Evolutionary conservation across 495 filamentous ascomycete genomes (phyloP), one percentile per base, ranked within the genome.

Genomic region (Chaetomium cochliodes): DNA sequence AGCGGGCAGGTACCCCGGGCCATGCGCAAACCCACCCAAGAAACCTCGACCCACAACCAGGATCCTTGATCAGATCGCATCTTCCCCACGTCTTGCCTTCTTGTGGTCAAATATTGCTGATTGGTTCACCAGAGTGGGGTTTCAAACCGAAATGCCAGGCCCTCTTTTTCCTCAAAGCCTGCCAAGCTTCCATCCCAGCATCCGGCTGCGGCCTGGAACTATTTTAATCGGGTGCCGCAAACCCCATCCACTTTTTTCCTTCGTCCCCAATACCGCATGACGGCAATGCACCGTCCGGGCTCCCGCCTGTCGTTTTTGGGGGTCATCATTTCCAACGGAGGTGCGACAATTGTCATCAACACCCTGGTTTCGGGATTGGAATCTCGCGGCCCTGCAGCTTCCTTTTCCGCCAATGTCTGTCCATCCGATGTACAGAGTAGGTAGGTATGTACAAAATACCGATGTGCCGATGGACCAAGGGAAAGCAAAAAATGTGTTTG

Each of bases 1-100:
- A 37, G 9, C 33, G 33, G 33, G 33, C 33, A 37, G 33, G 33
- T 37, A 12, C 33, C 33, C 33, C 33, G 33, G 33, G 33, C 33
- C 33, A 37, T 37, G 33, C 33, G 33, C 33, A 37, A 37, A 33
- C n/a, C n/a, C n/a, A n/a, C n/a, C 28, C 28, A 30, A 30, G 28
- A 30, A 30, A 30, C 28, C 46, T 23, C 46, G 18, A 50, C 20
- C n/a, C 46, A 23, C 26, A 6, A 20, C 54, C 20, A 20, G 28
- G 56, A 58, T 58, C 41, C 56, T 25, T 47, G 23, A 58, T 58
- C 56, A 58, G 56, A 58, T 58, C 56, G 56, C 56, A 47, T 42
- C 23, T 58, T 58, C 56, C 56, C 56, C 56, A 58, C 56, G 39
- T 25, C 55, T 1, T 42, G 22, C 22, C n/a, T 23, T 33, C 11